Conservation (phyloP, 2,329 filamentous ascomycete species). For the Diaporthe ilicicola region DNA sequence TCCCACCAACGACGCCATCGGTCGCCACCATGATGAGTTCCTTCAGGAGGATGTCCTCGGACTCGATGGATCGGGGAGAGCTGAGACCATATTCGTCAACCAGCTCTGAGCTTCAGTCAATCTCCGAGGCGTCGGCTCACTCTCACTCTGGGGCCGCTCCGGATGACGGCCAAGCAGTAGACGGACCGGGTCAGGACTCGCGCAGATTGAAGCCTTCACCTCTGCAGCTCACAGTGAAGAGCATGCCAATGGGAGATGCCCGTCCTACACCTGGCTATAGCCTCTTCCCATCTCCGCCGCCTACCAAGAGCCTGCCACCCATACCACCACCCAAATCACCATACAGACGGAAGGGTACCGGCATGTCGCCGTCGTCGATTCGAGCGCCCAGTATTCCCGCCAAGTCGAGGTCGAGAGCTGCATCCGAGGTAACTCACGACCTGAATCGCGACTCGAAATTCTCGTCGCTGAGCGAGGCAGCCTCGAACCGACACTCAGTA, state of each 20-base stretch:
- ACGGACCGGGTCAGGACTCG: background rate
- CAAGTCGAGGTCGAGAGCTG: constrained; percentile 19
- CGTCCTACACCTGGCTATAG: constrained; percentile 26
- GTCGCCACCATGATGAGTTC: constrained; percentile 20
- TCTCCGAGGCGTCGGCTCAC: constrained; percentile 2
- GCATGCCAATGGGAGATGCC: background rate
- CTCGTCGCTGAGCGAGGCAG: constrained; percentile 15
- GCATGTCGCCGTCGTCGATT: background rate
- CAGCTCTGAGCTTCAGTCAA: constrained; percentile 12
- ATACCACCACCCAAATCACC: constrained; percentile 29
- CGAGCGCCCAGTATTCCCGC: constrained; percentile 4
- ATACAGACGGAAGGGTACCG: background rate
- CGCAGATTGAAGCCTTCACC: background rate
- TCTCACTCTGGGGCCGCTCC: background rate
- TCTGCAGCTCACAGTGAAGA: background rate
- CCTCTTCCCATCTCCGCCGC: constrained; percentile 30
- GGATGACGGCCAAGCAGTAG: background rate
- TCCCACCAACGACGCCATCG: constrained; percentile 14
- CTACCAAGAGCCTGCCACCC: constrained; percentile 29
- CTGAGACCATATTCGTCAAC: constrained; percentile 1
- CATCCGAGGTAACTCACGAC: constrained; percentile 13
- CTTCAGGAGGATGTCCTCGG: constrained; percentile 18
- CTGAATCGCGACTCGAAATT: constrained; percentile 24
- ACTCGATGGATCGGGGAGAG: background rate
- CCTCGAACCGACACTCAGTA: constrained; percentile 22